Percentiles rank a stretch among this genome's conserved stretches.
Evolutionary conservation across 257 asterid genomes (phyloP).

Genomic region (Lithospermum erythrorhizon): DNA sequence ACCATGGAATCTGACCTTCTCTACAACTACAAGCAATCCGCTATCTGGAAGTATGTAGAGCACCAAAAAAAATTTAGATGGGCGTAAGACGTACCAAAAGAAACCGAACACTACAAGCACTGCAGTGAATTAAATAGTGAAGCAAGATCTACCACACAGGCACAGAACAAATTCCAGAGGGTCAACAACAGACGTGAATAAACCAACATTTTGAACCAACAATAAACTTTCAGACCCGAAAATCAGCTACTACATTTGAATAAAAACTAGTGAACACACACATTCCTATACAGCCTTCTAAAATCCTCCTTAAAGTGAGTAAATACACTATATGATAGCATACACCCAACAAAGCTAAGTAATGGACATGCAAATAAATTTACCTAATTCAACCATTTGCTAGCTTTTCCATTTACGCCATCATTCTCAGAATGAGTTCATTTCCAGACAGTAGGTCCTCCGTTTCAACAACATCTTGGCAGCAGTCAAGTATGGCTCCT

Average conservation of each 20-base stretch:
- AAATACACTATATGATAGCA: background rate
- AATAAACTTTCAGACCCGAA: too few relatives aligned
- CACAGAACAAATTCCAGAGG: too few relatives aligned
- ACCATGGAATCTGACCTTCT: background rate
- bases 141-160: background rate
- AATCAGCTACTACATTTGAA: too few relatives aligned
- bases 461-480: conserved; percentile 75
- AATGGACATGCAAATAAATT: background rate
- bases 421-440: conserved; percentile 66
- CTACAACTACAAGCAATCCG: background rate
- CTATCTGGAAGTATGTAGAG: background rate
- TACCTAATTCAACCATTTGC: background rate
- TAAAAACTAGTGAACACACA: too few relatives aligned
- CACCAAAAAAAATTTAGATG: background rate
- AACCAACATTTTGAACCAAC: too few relatives aligned
- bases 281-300: too few relatives aligned
- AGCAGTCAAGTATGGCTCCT: conserved; percentile 69
- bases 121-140: background rate
- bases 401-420: background rate
- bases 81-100: background rate
- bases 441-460: conserved; percentile 86
- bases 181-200: too few relatives aligned
- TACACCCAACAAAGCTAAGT: background rate
- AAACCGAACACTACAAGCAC: background rate
- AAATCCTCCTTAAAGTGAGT: background rate